These are phyloP conservation scores for Coprinopsis cinerea DNA, from an alignment of 768 basidiomycete species.

Conservation along the genomic window DNA sequence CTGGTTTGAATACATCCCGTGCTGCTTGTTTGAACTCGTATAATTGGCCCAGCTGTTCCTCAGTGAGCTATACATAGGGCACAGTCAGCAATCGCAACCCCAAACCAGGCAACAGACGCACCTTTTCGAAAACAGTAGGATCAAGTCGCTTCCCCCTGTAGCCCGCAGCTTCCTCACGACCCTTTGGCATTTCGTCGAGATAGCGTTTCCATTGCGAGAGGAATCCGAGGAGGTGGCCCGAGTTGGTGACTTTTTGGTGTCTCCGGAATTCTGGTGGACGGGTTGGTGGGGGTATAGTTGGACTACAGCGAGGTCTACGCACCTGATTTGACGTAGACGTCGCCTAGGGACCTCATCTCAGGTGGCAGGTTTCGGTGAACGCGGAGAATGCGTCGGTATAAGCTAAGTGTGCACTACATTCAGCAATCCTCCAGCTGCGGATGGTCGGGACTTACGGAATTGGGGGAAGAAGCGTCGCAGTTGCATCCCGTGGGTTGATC, in stretches of 20 bases:
- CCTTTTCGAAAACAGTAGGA: constrained; percentile 71
- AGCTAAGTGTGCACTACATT: constrained; percentile 32
- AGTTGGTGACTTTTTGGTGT: constrained; percentile 76
- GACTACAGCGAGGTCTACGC: constrained; percentile 11
- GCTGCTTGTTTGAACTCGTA: constrained; percentile 93
- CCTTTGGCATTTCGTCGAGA: constrained; percentile 62
- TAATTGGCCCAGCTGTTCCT: constrained; percentile 87
- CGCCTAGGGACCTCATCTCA: constrained; percentile 83
- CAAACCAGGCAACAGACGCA: constrained; percentile 19
- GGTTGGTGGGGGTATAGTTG: constrained; percentile 3
- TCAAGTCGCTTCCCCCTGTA: constrained; percentile 70
- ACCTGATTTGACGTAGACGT: constrained; percentile 83
- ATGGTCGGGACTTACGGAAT: constrained; percentile 57
- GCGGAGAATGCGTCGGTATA: constrained; percentile 78
- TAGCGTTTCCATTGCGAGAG: constrained; percentile 94
- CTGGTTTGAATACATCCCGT: constrained; percentile 79
- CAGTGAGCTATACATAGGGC: constrained; percentile 58
- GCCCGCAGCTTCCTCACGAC: constrained; percentile 31
- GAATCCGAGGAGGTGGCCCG: constrained; percentile 90
- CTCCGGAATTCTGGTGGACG: constrained; percentile 72
- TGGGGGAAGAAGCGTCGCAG: constrained; percentile 71
- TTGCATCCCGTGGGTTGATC: constrained; percentile 55
- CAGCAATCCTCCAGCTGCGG: not conserved
- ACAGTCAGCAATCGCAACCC: not conserved
- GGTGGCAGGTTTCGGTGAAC: constrained; percentile 65